Conservation (phyloP, 306 rosid genomes). For the Hylodesmum podocarpum region DNA sequence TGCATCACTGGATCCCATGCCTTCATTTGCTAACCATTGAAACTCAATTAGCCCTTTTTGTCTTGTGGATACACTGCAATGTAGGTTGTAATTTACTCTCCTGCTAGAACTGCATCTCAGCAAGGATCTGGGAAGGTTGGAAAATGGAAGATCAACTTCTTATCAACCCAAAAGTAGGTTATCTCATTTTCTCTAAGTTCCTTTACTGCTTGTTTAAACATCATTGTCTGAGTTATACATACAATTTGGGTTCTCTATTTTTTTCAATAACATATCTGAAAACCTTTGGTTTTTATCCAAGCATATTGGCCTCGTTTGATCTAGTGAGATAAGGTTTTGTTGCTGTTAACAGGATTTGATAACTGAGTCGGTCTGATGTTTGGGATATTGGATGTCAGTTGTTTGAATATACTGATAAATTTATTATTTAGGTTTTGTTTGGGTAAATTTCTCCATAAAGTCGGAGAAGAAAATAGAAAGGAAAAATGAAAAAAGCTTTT, state of each 20-base stretch:
- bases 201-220: background rate
- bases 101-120: conserved; percentile 94
- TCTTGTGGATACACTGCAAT: conserved; percentile 5
- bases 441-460: too few relatives aligned
- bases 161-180: conserved; percentile 88
- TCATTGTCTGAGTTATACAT: background rate
- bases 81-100: conserved; percentile 93
- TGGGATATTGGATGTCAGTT: conserved; percentile 16
- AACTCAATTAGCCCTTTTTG: background rate
- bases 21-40: background rate
- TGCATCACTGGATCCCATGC: background rate
- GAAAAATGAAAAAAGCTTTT: too few relatives aligned
- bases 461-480: too few relatives aligned
- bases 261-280: background rate
- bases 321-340: too few relatives aligned
- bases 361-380: background rate
- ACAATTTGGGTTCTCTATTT: conserved; percentile 3
- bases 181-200: background rate
- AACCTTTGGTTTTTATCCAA: too few relatives aligned
- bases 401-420: background rate
- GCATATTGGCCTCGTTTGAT: too few relatives aligned
- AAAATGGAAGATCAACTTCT: conserved; percentile 89
- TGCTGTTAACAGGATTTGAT: too few relatives aligned
- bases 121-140: conserved; percentile 99
- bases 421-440: too few relatives aligned